A percentile compares a stretch with the other conserved stretches of the same genome.
Evolutionary conservation across 1,284 basidiomycete genomes (phyloP).

Genomic region (Marasmius oreades): DNA sequence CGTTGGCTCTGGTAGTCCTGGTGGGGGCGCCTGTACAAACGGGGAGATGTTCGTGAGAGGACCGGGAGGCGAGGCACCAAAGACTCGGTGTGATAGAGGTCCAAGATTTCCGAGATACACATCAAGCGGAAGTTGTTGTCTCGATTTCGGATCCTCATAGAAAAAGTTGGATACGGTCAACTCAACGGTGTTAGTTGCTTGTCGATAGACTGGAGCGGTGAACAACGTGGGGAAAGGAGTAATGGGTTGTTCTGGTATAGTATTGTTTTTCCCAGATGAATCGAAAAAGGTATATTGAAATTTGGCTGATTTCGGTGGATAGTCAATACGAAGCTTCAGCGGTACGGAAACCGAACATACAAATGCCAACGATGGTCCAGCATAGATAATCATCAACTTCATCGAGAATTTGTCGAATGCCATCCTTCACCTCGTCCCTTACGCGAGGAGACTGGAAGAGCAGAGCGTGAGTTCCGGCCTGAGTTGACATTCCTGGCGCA

Average conservation of each 20-base stretch:
- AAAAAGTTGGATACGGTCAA: constrained; percentile 84
- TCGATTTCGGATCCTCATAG: constrained; percentile 66
- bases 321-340: constrained; percentile 15
- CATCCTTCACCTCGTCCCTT: constrained; percentile 72
- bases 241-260: constrained; percentile 73
- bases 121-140: constrained; percentile 67
- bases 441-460: constrained; percentile 74
- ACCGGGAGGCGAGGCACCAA: constrained; percentile 63
- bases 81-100: constrained; percentile 70
- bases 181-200: constrained; percentile 70
- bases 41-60: constrained; percentile 58
- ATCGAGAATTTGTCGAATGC: constrained; percentile 65
- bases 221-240: constrained; percentile 89
- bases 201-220: constrained; percentile 74
- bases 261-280: constrained; percentile 75
- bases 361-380: constrained; percentile 95
- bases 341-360: constrained; percentile 48
- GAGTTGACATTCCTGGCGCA: constrained; percentile 64
- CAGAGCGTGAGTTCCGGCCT: constrained; percentile 76
- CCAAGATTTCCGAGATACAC: constrained; percentile 89
- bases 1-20: constrained; percentile 21
- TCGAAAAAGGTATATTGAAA: constrained; percentile 96
- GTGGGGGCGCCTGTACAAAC: constrained; percentile 39
- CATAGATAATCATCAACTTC: constrained; percentile 93
- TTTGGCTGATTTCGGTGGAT: constrained; percentile 54